Evolutionary conservation across 139 green algal species (phyloP), one percentile per base, ranked within the genome.

Genomic region (Desmodesmus armatus): DNA sequence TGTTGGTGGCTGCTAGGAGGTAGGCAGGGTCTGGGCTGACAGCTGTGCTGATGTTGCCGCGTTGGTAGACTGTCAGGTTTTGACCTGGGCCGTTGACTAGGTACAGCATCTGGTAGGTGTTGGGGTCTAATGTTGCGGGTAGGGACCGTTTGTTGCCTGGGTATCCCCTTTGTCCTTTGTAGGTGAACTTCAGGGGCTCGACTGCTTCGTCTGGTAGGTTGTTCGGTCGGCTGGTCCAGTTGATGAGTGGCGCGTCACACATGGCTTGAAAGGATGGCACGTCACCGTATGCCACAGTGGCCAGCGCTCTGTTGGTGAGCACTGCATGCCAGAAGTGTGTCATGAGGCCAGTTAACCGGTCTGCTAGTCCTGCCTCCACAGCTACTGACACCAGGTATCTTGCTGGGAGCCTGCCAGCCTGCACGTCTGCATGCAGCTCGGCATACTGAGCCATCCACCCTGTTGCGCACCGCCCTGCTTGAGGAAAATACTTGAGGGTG

Each of bases 261-360:
- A 47, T 37, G 5, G 80, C 66, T 17, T 2, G 47, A 69, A 85
- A 85, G 3, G 31, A n/a, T 7, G 80, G 80, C 41, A 85, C 31
- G 2, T 27, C 2, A 13, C 29, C 80, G 3, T 65, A 65, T 13
- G 43, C 44, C 29, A 67, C 6, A 13, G 65, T 29, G 35, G 80
- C 70, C 2, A 85, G 71, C 1, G 80, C 80, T 17, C 80, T 65
- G 2, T 66, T 29, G 15, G 15, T 37, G 2, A 85, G 31, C n/a
- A 85, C 2, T 6, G 80, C 80, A n/a, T 58, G 15, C 13, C n/a
- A 85, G 15, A 85, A 71, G 5, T 58, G 65, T 4, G 80, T 85
- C 11, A 85, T 43, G 0, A 53, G 39, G 31, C 80, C 80, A 17
- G 31, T 78, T 1, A 85, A 27, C 17, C 80, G 65, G 49, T 85